Base-by-base conservation (phyloP, 2,329 filamentous ascomycete species). In the Cladosporium colombiae region DNA sequence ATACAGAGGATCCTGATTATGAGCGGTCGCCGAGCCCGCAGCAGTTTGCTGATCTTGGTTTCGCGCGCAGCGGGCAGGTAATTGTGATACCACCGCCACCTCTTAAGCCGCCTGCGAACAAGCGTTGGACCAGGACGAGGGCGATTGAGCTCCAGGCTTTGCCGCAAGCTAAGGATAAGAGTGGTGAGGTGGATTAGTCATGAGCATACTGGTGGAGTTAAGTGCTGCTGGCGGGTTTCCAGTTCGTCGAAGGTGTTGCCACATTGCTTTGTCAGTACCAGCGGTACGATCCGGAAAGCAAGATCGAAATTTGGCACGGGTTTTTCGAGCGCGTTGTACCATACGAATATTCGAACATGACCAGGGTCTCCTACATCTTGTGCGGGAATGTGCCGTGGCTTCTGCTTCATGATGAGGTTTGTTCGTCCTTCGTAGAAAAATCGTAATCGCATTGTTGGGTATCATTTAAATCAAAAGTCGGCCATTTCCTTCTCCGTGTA, bases 371-470 rank as follows among this genome's bases (percentile, higher is more conserved):
- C 3, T 21, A 21, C n/a, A 4, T 46, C 7, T 46, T 46, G n/a
- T 5, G 2, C 21, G 11, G n/a, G 13, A 46, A 16, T 21, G n/a
- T 11, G 40, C n/a, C 40, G 40, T 21, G 40, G 40, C 40, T 21
- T 21, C 8, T 21, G 21, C 1, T 44, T 44, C 18, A n/a, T 10
- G 10, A 3, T 21, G n/a, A 21, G 0, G n/a, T 3, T 21, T 3
- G 0, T 11, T 46, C n/a, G 1, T 52, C 18, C 29, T 53, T 29
- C 8, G 50, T 55, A 18, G 7, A 8, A 40, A 18, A 14, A 46
- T 59, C 56, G 23, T 59, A n/a, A 46, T 55, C 61, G 61, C 61
- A 49, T 46, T 56, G 29, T 46, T 55, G 61, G 61, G 61, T 63
- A 63, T 63, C 61, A 63, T 55, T 23, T 25, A 63, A 63, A 62